Conservation (phyloP, 768 basidiomycete species). For the Phlegmacium glaucopus region DNA sequence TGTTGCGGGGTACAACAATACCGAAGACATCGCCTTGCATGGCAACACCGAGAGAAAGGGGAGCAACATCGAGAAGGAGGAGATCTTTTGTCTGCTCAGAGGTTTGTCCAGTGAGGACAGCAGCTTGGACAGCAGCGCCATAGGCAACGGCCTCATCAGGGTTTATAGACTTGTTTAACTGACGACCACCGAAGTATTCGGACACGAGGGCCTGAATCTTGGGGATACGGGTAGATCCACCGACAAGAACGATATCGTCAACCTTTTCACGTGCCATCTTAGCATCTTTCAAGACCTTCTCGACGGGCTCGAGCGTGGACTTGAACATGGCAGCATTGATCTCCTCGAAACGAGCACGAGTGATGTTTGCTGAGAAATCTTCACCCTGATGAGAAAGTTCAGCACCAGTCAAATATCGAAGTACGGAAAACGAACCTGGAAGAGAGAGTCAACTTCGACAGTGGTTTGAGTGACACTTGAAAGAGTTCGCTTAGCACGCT, state of each 20-base stretch:
- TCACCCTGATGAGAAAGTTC: slow-evolving; percentile 55
- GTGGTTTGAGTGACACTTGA: slow-evolving; percentile 99
- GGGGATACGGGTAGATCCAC: slow-evolving; percentile 99
- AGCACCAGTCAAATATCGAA: not conserved
- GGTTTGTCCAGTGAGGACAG: slow-evolving; percentile 96
- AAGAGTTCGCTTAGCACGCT: slow-evolving; percentile 98
- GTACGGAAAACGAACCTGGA: slow-evolving; percentile 55
- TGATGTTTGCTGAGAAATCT: slow-evolving; percentile 98
- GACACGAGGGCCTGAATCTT: slow-evolving; percentile 98
- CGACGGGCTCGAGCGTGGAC: slow-evolving; percentile 96
- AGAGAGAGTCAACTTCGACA: slow-evolving; percentile 98
- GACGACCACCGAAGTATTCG: slow-evolving; percentile 97
- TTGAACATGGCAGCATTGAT: slow-evolving; percentile 96
- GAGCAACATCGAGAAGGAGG: slow-evolving; percentile 96
- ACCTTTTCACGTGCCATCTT: slow-evolving; percentile 98
- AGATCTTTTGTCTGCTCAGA: slow-evolving; percentile 99
- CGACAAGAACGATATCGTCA: slow-evolving; percentile 98
- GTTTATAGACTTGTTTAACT: slow-evolving; percentile 99
- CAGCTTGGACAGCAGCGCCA: slow-evolving; percentile 99
- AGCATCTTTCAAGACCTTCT: slow-evolving; percentile 98
- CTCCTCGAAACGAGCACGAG: slow-evolving; percentile 99
- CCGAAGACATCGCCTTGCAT: slow-evolving; percentile 99
- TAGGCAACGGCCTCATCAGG: slow-evolving; percentile 99
- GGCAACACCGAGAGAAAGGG: slow-evolving; percentile 98
- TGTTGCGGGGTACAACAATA: slow-evolving; percentile 99